Base-by-base conservation (phyloP, 2,329 filamentous ascomycete genomes). In the Aspergillus jensenii region DNA sequence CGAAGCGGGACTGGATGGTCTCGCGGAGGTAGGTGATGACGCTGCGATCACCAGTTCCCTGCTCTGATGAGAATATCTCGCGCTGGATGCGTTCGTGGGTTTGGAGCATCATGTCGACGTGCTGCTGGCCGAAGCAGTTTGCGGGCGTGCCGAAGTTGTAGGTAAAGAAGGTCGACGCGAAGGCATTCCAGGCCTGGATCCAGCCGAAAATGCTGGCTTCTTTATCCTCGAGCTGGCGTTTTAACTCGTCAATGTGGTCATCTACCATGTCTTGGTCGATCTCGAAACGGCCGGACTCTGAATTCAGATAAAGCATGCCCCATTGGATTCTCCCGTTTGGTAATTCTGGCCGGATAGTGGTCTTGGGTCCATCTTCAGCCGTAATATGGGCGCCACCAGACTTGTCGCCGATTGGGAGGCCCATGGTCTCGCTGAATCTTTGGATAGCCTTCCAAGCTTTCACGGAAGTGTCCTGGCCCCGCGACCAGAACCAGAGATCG, bases 401-500 rank as follows among this genome's bases (percentile, higher is more conserved):
- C 4, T 54, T 59, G 3, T 21, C 23, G 5, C 39, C 8, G 19
- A 31, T 45, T 2, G 46, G 48, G 39, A 61, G 45, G 2, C 59
- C 59, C 59, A 59, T 59, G 0, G 27, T 46, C 8, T 48, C 25
- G 45, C 57, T 61, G 41, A 61, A 61, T 4, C 21, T 35, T 19
- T 57, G 40, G 12, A 61, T 56, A 3, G 45, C 27, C 3, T 55
- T 15, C 59, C 59, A 61, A 2, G 59, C 50, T 12, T 50, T 46
- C 9, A 54, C 47, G 35, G 53, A 59, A 17, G 40, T 45, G 15
- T 59, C 41, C 31, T 56, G 45, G 37, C 41, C 9, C 6, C 44
- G 47, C 1, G 59, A 61, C 59, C 59, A 61, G 35, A 61, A 61
- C 59, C 59, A 61, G 15, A 61, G 31, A 12, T 61, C 59, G 25